phyloP scores from a whole-genome alignment of 2,329 filamentous ascomycete genomes.

The Penicillium hesseltinei region DNA sequence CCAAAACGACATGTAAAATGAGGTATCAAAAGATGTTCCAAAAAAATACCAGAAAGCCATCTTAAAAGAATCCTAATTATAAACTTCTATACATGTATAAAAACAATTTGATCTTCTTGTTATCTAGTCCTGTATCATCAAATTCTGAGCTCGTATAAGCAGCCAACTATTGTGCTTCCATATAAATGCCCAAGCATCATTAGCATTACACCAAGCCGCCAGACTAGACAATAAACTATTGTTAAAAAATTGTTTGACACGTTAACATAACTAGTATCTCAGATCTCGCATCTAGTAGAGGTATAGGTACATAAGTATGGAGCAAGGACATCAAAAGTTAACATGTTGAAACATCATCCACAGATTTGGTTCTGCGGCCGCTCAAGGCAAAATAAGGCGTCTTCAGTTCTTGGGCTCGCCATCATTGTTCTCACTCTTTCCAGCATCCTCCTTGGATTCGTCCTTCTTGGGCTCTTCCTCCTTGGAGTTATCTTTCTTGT shows the following conservation, averaged over 20 bases:
- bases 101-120: no score
- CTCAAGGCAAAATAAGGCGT: no score
- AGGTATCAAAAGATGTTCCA: no score
- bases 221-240: not conserved
- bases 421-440: not conserved
- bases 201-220: no score
- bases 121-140: no score
- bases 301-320: not conserved
- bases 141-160: no score
- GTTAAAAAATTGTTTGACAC: not conserved
- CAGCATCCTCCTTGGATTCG: conserved; percentile 20
- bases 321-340: not conserved
- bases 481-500: conserved; percentile 19
- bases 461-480: conserved; percentile 28
- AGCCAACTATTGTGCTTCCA: no score
- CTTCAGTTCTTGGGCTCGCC: not conserved
- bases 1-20: no score
- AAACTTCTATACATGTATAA: no score
- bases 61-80: no score
- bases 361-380: not conserved
- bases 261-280: not conserved
- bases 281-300: not conserved
- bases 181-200: no score
- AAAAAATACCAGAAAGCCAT: no score
- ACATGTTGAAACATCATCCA: not conserved